Conservation (phyloP, 345 rosid genomes). For the Hibiscus trionum region DNA sequence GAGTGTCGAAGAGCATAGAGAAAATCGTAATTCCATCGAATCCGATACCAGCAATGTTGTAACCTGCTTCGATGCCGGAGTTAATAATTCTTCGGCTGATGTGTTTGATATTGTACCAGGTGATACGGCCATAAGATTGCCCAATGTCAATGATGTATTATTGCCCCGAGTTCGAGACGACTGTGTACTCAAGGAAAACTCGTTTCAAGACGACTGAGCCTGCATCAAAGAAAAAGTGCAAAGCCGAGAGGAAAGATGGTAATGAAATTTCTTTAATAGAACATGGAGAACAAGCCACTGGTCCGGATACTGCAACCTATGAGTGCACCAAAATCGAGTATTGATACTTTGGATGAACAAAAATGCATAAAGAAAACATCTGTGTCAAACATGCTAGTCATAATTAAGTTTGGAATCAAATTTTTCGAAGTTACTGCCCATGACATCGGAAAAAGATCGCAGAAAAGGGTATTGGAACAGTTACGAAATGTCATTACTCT, state of each 20-base stretch:
- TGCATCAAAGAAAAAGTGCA: constrained; percentile 23
- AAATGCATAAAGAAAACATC: background rate
- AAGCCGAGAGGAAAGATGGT: constrained; percentile 15
- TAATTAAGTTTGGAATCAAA: background rate
- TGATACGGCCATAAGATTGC: constrained; percentile 6
- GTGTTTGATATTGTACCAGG: constrained; percentile 14
- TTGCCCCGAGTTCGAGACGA: constrained; percentile 14
- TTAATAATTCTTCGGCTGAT: background rate
- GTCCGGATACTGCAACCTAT: constrained; percentile 9
- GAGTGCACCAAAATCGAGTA: background rate
- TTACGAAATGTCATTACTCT: constrained; percentile 23
- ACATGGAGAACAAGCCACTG: constrained; percentile 1
- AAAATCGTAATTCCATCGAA: background rate
- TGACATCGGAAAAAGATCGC: background rate
- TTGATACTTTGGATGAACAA: background rate
- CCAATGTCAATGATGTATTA: background rate
- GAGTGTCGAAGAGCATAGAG: constrained; percentile 11
- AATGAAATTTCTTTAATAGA: constrained; percentile 6
- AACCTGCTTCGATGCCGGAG: background rate
- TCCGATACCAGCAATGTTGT: constrained; percentile 2
- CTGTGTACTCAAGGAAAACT: background rate
- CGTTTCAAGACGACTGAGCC: constrained; percentile 6
- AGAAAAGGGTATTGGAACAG: constrained; percentile 3
- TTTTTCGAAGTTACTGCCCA: background rate
- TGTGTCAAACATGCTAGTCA: background rate